Evolutionary conservation across 129 eudicot genomes (phyloP).

Genomic region (Calendula officinalis): DNA sequence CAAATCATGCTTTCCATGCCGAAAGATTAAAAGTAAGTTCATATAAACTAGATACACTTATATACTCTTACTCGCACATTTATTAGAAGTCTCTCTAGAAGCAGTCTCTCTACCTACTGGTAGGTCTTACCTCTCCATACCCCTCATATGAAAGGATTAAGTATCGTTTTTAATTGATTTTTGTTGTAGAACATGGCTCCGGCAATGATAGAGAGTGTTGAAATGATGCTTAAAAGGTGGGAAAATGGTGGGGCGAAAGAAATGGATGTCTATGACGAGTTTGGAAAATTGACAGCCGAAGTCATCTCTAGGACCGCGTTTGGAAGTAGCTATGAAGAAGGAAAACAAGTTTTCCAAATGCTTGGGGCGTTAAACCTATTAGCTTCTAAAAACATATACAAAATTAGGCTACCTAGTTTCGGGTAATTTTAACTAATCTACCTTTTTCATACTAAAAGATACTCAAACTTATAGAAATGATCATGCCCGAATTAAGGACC

Average conservation of each 20-base stretch:
- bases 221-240: slow-evolving; percentile 42
- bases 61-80: no score
- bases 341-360: slow-evolving; percentile 30
- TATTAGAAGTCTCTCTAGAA: no score
- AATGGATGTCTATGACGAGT: slow-evolving; percentile 37
- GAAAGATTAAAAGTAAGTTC: slow-evolving; percentile 30
- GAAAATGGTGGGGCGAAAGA: slow-evolving; percentile 22
- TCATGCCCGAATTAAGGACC: no score
- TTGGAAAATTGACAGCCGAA: slow-evolving; percentile 26
- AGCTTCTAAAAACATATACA: not conserved
- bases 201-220: slow-evolving; percentile 32
- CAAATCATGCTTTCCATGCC: slow-evolving; percentile 41
- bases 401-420: slow-evolving; percentile 7
- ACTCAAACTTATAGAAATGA: no score
- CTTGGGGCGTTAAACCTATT: not conserved
- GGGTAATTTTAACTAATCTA: slow-evolving; percentile 9
- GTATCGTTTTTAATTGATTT: no score
- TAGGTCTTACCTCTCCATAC: no score
- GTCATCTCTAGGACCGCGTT: slow-evolving; percentile 34
- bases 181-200: slow-evolving; percentile 40
- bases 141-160: no score
- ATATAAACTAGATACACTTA: no score
- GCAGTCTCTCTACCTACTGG: not conserved
- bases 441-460: no score
- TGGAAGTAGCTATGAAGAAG: slow-evolving; percentile 32